A percentile compares a stretch with the other conserved stretches of the same genome.
Evolutionary conservation across 1,284 basidiomycete species (phyloP).

Genomic region (Ustilago esculenta): DNA sequence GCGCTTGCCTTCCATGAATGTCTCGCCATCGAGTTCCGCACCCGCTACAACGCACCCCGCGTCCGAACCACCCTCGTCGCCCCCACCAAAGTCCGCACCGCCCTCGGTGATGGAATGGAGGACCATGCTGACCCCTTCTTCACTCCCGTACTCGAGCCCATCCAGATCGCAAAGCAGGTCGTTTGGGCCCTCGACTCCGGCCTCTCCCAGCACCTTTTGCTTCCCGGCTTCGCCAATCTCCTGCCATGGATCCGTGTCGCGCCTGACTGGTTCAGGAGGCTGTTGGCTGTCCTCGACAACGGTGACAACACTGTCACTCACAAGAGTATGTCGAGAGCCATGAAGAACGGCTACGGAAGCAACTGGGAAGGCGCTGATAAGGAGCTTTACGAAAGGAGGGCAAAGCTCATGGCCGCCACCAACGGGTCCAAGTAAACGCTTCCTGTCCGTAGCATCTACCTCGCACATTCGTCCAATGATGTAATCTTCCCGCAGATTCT

Average conservation of each 20-base stretch:
- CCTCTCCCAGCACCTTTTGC: slow-evolving; percentile 57
- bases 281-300: slow-evolving; percentile 55
- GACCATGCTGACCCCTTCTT: slow-evolving; percentile 61
- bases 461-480: no score
- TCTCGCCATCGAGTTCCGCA: slow-evolving; percentile 58
- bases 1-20: slow-evolving; percentile 64
- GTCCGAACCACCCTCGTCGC: slow-evolving; percentile 62
- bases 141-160: slow-evolving; percentile 60
- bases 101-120: slow-evolving; percentile 63
- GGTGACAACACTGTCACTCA: slow-evolving; percentile 59
- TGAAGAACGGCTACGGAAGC: slow-evolving; percentile 59
- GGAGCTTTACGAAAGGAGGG: slow-evolving; percentile 37
- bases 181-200: slow-evolving; percentile 58
- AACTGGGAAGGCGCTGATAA: slow-evolving; percentile 56
- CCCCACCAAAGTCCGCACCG: slow-evolving; percentile 65
- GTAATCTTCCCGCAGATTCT: no score
- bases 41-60: slow-evolving; percentile 56
- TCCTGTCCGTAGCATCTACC: no score
- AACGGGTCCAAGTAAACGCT: slow-evolving; percentile 22
- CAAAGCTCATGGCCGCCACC: slow-evolving; percentile 13
- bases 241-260: slow-evolving; percentile 55
- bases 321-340: slow-evolving; percentile 51
- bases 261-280: slow-evolving; percentile 59
- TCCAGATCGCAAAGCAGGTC: slow-evolving; percentile 58
- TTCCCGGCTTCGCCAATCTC: slow-evolving; percentile 52